Conservation (phyloP, 1,284 basidiomycete species). For the Cryptococcus sp. region DNA sequence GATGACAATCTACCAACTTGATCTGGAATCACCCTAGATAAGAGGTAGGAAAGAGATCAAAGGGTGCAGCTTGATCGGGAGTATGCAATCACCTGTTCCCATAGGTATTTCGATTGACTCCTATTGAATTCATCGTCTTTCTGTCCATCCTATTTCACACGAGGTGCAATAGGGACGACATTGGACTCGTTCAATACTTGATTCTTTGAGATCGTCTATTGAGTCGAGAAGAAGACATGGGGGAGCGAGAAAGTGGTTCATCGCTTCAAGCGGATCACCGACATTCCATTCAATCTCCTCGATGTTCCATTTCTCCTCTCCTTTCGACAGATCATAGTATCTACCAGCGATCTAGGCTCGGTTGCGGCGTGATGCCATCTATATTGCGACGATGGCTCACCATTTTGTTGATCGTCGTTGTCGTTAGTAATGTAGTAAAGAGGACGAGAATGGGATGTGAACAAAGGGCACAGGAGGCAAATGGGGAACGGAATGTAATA, state of each 20-base stretch:
- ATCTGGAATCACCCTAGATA: constrained; percentile 4
- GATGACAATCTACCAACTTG: background rate
- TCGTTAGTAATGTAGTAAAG: constrained; percentile 4
- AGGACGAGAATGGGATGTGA: constrained; percentile 1
- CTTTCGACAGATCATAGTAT: background rate
- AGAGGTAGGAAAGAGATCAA: background rate
- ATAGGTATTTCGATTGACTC: background rate
- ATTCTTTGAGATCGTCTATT: constrained; percentile 1
- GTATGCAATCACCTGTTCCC: background rate
- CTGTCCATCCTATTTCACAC: background rate
- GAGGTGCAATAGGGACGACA: no score
- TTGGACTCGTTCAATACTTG: background rate
- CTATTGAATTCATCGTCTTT: background rate
- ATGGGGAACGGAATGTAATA: constrained; percentile 1
- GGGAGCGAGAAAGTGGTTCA: constrained; percentile 11
- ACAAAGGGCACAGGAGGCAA: background rate
- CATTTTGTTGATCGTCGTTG: constrained; percentile 25
- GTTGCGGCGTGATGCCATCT: constrained; percentile 11
- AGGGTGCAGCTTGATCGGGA: background rate
- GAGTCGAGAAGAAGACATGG: background rate
- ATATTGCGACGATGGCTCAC: constrained; percentile 15
- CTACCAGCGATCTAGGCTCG: background rate
- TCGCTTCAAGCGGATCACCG: constrained; percentile 1
- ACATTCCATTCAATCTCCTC: background rate
- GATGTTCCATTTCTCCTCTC: background rate